Conservation (phyloP, 176 grass and related monocot genomes). For the Rhynchospora pubera region DNA sequence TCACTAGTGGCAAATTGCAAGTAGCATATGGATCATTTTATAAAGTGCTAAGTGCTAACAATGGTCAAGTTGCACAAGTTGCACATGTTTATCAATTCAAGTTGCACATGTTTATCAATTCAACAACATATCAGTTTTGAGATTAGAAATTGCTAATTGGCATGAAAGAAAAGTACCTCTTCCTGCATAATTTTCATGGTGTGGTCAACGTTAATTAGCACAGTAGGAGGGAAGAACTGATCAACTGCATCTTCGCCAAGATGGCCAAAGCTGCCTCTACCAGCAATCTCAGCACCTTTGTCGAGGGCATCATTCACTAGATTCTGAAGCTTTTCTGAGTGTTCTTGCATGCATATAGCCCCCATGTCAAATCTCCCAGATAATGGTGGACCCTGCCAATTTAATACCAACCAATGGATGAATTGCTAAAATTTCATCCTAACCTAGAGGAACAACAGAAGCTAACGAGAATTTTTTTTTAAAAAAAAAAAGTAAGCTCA, state of each 20-base stretch:
- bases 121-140: not conserved
- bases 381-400: conserved; percentile 58
- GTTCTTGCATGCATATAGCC: conserved; percentile 93
- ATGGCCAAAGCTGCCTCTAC: conserved; percentile 78
- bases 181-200: conserved; percentile 99
- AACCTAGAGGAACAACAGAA: not conserved
- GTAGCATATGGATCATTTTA: not conserved
- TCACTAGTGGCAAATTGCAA: not conserved
- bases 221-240: conserved; percentile 93
- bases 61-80: too few relatives aligned
- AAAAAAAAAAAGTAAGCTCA: not conserved
- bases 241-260: conserved; percentile 86
- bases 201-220: conserved; percentile 88
- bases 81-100: too few relatives aligned
- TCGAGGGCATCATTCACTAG: conserved; percentile 83
- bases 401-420: conserved; percentile 3
- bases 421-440: not conserved
- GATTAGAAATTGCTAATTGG: not conserved
- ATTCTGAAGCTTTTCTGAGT: conserved; percentile 85
- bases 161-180: conserved; percentile 50
- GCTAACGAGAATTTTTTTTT: not conserved
- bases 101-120: not conserved
- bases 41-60: not conserved
- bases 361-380: conserved; percentile 95
- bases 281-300: conserved; percentile 81